Evolutionary conservation across 805 yeast genomes (phyloP), one percentile per base, ranked within the genome.

Genomic region (Monosporozyma yasuniensis): DNA sequence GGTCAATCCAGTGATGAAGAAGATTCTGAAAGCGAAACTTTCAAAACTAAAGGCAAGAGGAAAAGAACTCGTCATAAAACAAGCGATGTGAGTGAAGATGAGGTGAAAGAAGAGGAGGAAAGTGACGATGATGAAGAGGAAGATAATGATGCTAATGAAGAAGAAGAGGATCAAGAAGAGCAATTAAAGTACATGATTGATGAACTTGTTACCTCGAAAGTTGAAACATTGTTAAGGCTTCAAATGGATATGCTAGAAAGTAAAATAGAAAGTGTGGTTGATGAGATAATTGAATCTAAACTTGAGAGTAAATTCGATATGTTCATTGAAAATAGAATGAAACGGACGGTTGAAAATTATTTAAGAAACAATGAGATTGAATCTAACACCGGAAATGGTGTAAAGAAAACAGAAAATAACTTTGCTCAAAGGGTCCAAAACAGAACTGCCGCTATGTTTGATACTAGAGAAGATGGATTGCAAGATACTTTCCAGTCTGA

Each of bases 151-250:
- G 53, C 50, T 4, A 52, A 51, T 22, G 54, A 49, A 3, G 48
- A 47, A 19, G 55, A 47, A 5, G 47, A 52, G 59, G 49, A 47
- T 16, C 38, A 41, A 23, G 46, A 58, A 47, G 57, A 60, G 42
- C 66, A 63, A 50, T 52, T 64, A 42, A 59, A 61, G 46, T 46
- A 50, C 16, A 52, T 64, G 55, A 58, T 64, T 6, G 58, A 61
- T n/a, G 56, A 57, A 42, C 50, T 64, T 18, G 61, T 64, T 8
- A 58, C 58, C 28, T 50, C 56, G 4, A 60, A 56, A 23, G 53
- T 61, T 14, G 54, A 56, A 32, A 50, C 53, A 4, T 51, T 56
- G 9, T 47, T 61, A 14, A 51, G 53, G 19, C 44, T 44, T 21
- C 63, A 58, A 37, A 50, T 57, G 53, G 47, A 52, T 11, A 32